A percentile compares a stretch with the other conserved stretches of the same genome.
Evolutionary conservation across 129 eudicot genomes (phyloP).

Genomic region (Erigeron canadensis): DNA sequence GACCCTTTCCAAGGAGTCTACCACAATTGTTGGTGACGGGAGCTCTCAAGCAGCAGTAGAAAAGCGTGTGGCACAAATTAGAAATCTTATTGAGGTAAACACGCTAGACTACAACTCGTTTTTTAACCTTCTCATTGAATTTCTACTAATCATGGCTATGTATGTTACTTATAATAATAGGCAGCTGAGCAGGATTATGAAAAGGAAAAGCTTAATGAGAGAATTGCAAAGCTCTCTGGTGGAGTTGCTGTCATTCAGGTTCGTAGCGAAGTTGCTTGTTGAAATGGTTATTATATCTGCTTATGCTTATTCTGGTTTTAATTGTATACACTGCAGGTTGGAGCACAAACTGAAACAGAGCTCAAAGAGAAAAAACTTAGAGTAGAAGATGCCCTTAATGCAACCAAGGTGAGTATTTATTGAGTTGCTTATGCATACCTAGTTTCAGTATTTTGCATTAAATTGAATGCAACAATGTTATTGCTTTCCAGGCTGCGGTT

Average conservation of each 20-base stretch:
- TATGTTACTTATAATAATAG: constrained; percentile 34
- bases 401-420: constrained; percentile 55
- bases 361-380: constrained; percentile 84
- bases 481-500: constrained; percentile 68
- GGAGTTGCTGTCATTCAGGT: constrained; percentile 93
- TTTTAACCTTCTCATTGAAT: not conserved
- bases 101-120: not conserved
- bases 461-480: not conserved
- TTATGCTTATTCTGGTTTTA: not conserved
- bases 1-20: constrained; percentile 63
- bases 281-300: not conserved
- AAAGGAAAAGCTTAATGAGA: constrained; percentile 68
- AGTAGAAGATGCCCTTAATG: constrained; percentile 93
- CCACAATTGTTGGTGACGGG: constrained; percentile 89
- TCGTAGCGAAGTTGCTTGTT: not conserved
- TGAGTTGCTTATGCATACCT: not conserved
- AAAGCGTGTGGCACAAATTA: constrained; percentile 73
- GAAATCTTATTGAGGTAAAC: constrained; percentile 69
- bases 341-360: constrained; percentile 91
- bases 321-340: constrained; percentile 44
- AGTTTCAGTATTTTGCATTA: not conserved
- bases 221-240: constrained; percentile 82
- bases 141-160: not conserved
- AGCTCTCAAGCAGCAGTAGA: constrained; percentile 68
- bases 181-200: constrained; percentile 78